Percentiles rank a stretch among this genome's conserved stretches.
These are phyloP conservation scores for Fraxinus angustifolia DNA, from an alignment of 305 asterid species.

Conservation along the genomic window DNA sequence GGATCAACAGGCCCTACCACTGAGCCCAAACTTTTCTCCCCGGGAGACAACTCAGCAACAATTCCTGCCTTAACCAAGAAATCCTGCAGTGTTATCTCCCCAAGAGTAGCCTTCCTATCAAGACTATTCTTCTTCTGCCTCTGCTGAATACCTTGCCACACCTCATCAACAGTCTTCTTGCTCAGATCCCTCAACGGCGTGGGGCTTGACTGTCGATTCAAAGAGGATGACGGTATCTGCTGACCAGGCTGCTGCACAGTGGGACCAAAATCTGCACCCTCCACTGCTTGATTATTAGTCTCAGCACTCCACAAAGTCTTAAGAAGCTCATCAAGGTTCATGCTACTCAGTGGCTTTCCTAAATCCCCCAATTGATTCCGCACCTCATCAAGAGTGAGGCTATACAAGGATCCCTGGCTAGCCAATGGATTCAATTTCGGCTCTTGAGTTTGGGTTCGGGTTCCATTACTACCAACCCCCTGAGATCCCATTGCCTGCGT, in stretches of 20 bases:
- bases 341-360: conserved; percentile 69
- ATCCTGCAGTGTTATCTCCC: conserved; percentile 88
- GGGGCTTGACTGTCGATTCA: conserved; percentile 44
- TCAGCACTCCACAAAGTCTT: conserved; percentile 70
- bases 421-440: conserved; percentile 38
- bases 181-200: conserved; percentile 62
- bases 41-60: conserved; percentile 49
- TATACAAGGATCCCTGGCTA: conserved; percentile 72
- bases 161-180: conserved; percentile 85
- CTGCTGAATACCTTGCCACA: conserved; percentile 81
- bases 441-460: conserved; percentile 28
- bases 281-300: conserved; percentile 37
- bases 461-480: conserved; percentile 42
- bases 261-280: conserved; percentile 31
- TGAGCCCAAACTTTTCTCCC: conserved; percentile 33
- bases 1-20: conserved; percentile 34
- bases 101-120: conserved; percentile 64
- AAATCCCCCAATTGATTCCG: conserved; percentile 74
- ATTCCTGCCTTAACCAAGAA: conserved; percentile 93
- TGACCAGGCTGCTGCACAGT: conserved; percentile 33
- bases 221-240: conserved; percentile 24
- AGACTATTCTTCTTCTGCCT: conserved; percentile 46
- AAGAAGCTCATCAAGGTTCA: conserved; percentile 93
- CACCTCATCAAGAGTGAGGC: conserved; percentile 90
- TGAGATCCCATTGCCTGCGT: conserved; percentile 72